These are phyloP conservation scores for Aquilaria malaccensis DNA, from an alignment of 345 rosid species.

Conservation along the genomic window DNA sequence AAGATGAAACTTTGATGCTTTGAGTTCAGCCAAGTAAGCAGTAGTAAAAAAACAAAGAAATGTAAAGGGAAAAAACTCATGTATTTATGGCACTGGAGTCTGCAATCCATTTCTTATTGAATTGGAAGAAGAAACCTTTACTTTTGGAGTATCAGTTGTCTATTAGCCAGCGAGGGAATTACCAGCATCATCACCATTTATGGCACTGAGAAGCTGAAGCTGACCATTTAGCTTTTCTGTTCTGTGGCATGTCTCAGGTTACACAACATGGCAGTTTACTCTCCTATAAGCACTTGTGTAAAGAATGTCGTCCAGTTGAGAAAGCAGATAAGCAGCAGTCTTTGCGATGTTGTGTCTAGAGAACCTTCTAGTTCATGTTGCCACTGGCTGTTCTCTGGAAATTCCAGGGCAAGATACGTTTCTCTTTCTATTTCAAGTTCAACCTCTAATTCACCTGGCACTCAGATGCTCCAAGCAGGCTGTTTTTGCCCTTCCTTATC, in stretches of 20 bases:
- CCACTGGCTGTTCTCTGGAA: conserved; percentile 24
- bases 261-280: conserved; percentile 43
- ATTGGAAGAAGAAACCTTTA: too few relatives aligned
- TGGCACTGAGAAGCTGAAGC: background rate
- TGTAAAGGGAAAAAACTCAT: too few relatives aligned
- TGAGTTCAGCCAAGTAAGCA: too few relatives aligned
- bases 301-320: conserved; percentile 42
- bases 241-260: conserved; percentile 24
- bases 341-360: conserved; percentile 22
- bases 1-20: too few relatives aligned
- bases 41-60: too few relatives aligned
- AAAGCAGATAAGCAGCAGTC: conserved; percentile 33
- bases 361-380: conserved; percentile 34
- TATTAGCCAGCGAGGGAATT: too few relatives aligned
- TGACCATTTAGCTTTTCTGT: conserved; percentile 6
- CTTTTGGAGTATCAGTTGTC: too few relatives aligned
- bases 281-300: conserved; percentile 46
- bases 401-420: conserved; percentile 23
- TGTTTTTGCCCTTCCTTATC: conserved; percentile 22
- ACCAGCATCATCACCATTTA: too few relatives aligned
- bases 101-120: too few relatives aligned
- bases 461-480: conserved; percentile 18
- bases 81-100: too few relatives aligned
- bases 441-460: conserved; percentile 26
- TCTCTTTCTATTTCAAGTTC: conserved; percentile 36